These are phyloP conservation scores for Clitoria ternatea DNA, from an alignment of 306 rosid species.

Conservation along the genomic window DNA sequence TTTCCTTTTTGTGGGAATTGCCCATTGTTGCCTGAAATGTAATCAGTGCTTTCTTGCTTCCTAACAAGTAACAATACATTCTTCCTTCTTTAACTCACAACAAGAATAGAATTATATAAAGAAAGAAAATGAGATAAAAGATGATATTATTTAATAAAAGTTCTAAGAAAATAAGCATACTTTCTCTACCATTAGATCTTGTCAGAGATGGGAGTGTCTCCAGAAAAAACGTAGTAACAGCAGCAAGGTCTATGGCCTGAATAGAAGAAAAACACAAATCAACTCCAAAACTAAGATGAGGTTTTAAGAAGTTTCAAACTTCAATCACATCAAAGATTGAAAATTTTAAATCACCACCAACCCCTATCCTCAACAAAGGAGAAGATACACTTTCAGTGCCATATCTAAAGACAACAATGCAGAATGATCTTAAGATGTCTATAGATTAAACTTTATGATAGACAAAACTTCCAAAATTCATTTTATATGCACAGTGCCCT, in stretches of 20 bases:
- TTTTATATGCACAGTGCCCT: neutral
- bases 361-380: neutral
- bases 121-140: neutral
- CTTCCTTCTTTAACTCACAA: neutral
- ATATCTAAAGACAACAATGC: neutral
- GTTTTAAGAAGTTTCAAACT: neutral
- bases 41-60: constrained; percentile 8
- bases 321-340: neutral
- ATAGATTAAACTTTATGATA: neutral
- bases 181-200: constrained; percentile 45
- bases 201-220: constrained; percentile 73
- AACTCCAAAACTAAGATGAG: constrained; percentile 10
- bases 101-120: neutral
- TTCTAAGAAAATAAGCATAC: constrained; percentile 35
- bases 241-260: constrained; percentile 88
- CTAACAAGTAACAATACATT: neutral
- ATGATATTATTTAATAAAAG: neutral
- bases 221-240: constrained; percentile 69
- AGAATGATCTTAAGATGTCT: neutral
- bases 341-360: neutral
- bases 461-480: neutral
- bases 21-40: neutral
- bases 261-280: constrained; percentile 20
- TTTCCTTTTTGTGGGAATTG: neutral
- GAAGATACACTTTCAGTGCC: neutral